These are phyloP conservation scores for Amanita fuliginea DNA, from an alignment of 768 basidiomycete genomes.

Conservation along the genomic window DNA sequence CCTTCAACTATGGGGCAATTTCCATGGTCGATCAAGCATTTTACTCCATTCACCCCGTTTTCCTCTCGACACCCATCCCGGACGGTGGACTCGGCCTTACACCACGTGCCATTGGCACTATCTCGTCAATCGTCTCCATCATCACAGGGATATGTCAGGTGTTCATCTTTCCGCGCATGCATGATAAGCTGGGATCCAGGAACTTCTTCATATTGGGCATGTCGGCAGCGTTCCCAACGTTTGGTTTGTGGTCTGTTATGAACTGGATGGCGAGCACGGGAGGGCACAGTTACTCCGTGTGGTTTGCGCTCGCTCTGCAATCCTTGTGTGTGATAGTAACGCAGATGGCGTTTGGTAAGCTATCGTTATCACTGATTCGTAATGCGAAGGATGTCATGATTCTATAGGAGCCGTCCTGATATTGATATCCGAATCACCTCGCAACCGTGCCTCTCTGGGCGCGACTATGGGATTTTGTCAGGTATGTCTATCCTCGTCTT, in stretches of 20 bases:
- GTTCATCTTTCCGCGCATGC: slow-evolving; percentile 38
- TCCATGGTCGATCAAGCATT: slow-evolving; percentile 47
- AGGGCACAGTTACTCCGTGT: too few relatives aligned
- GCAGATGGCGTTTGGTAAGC: too few relatives aligned
- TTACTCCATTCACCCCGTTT: slow-evolving; percentile 50
- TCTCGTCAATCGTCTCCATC: slow-evolving; percentile 39
- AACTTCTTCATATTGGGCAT: slow-evolving; percentile 34
- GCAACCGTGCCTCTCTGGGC: too few relatives aligned
- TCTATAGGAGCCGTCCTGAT: too few relatives aligned
- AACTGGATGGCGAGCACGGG: too few relatives aligned
- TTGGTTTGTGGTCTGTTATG: slow-evolving; percentile 34
- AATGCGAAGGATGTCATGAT: too few relatives aligned
- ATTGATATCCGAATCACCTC: too few relatives aligned
- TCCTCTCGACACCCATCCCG: slow-evolving; percentile 47
- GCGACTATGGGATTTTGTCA: too few relatives aligned
- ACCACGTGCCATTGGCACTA: slow-evolving; percentile 41
- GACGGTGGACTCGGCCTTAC: slow-evolving; percentile 24
- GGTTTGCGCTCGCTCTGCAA: too few relatives aligned
- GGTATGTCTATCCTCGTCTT: too few relatives aligned
- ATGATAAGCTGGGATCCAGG: slow-evolving; percentile 38
- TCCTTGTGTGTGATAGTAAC: too few relatives aligned
- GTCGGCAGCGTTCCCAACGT: slow-evolving; percentile 26
- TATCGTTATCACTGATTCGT: too few relatives aligned
- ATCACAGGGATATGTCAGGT: slow-evolving; percentile 45
- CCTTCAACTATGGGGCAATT: slow-evolving; percentile 15